Base-by-base conservation (phyloP, 345 rosid genomes). In the Aquilaria sinensis region DNA sequence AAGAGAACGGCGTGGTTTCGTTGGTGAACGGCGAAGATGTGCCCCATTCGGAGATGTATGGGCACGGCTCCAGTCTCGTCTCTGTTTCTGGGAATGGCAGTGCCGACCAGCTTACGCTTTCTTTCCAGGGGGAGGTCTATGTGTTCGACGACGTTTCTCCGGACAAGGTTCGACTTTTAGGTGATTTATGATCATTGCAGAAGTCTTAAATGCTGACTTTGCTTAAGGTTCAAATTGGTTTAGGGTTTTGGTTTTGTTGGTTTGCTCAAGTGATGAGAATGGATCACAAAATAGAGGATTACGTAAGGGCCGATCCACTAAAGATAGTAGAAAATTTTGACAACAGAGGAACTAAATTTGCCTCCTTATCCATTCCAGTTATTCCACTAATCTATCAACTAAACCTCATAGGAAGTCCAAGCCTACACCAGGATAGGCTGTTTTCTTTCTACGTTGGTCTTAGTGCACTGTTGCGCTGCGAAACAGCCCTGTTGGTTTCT, bases 101-200 rank as follows among this genome's bases (percentile, higher is more conserved):
- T 32, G 52, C 61, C 45, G 78, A 75, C 63, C 79, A 80, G 67
- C 77, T 80, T 15, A 74, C 84, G 5, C 76, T 80, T 45, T 70
- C 84, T 29, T 80, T 80, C 66, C 80, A 77, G 62, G 84, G 84
- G 45, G 79, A 80, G 73, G 84, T 80, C 15, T 80, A 71, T 59
- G 84, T 74, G 10, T 80, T 80, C 53, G 78, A 76, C 50, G 76
- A 74, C n/a, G 79, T 80, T 63, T 57, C 81, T 7, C 77, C 81
- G 4, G 79, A 80, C 31, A 80, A 80, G 79, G 84, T 76, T 57
- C 33, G 58, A 51, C 51, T 12, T 12, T 49, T 34, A 58, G 31
- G 56, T 13, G 34, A 53, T 12, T 52, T 33, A 2, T 51, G 4
- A 3, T 47, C 45, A 15, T 58, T 29, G 43, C 1, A 6, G 30